phyloP scores from a whole-genome alignment of 805 yeast species.

The Monosporozyma solicola region DNA sequence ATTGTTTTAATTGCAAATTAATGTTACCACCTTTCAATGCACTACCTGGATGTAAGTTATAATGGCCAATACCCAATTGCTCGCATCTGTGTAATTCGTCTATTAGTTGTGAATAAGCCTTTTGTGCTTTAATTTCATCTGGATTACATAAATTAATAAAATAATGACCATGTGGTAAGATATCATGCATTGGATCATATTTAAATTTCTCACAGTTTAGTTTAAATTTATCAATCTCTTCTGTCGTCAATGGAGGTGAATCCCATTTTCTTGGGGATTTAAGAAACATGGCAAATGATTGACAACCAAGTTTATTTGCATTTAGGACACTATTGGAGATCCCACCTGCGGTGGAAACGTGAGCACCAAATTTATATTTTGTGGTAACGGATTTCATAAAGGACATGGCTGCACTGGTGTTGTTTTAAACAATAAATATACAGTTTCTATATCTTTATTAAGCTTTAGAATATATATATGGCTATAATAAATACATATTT shows the following conservation, averaged over 20 bases:
- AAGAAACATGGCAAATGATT: constrained; percentile 82
- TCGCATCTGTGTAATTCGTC: constrained; percentile 90
- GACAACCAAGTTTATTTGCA: constrained; percentile 46
- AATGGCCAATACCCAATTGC: constrained; percentile 68
- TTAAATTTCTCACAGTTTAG: constrained; percentile 51
- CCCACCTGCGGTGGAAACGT: constrained; percentile 78
- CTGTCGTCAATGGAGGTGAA: constrained; percentile 62
- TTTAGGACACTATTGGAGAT: constrained; percentile 57
- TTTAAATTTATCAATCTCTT: constrained; percentile 60
- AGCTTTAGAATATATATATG: too few species aligned
- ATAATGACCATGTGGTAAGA: constrained; percentile 92
- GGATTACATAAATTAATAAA: constrained; percentile 91
- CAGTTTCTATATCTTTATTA: too few species aligned
- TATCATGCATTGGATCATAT: constrained; percentile 67
- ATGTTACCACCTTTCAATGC: constrained; percentile 60
- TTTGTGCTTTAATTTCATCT: constrained; percentile 65
- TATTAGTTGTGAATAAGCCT: constrained; percentile 66
- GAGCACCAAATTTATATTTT: constrained; percentile 73
- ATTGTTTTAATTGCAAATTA: constrained; percentile 47
- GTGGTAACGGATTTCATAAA: constrained; percentile 38
- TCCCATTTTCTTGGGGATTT: constrained; percentile 90
- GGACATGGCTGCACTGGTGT: constrained; percentile 11
- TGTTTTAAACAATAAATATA: neutral
- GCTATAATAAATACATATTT: too few species aligned
- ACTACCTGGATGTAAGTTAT: constrained; percentile 93